Conservation (phyloP, 192 early-diverging fungal species). For the Entomortierella chlamydospora region DNA sequence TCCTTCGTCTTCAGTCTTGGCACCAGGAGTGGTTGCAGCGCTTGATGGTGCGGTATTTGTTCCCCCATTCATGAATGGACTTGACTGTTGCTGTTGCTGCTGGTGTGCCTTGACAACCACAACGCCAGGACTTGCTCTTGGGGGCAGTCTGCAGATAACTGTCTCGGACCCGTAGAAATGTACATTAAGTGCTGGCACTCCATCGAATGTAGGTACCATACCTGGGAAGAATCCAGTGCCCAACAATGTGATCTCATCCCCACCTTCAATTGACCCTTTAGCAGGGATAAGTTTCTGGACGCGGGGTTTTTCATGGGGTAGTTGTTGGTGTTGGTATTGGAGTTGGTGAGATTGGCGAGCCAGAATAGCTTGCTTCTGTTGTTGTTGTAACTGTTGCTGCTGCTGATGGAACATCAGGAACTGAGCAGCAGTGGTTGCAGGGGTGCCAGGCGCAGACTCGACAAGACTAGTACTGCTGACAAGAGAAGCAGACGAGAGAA, state of each 20-base stretch:
- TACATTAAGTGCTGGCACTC: conserved; percentile 63
- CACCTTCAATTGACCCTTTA: conserved; percentile 82
- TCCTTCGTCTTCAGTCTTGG: background rate
- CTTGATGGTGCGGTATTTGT: too few species aligned
- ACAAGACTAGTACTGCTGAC: background rate
- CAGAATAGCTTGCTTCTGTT: conserved; percentile 16
- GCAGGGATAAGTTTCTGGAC: conserved; percentile 76
- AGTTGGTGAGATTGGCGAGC: background rate
- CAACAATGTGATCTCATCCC: conserved; percentile 74
- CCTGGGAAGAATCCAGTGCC: conserved; percentile 77
- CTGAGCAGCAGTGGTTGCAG: background rate
- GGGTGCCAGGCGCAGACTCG: background rate
- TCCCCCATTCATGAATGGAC: too few species aligned
- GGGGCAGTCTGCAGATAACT: conserved; percentile 78
- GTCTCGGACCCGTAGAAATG: conserved; percentile 75
- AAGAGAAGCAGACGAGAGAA: background rate
- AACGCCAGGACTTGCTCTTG: conserved; percentile 66
- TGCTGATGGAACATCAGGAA: background rate
- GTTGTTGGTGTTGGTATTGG: background rate
- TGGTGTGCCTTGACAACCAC: conserved; percentile 58
- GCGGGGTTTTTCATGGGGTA: conserved; percentile 38
- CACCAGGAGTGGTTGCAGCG: background rate
- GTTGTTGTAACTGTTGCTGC: conserved; percentile 24
- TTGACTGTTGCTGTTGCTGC: too few species aligned
- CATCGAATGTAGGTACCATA: conserved; percentile 78